phyloP scores from a whole-genome alignment of 177 flowering plant species.

The Vitis hybrid region DNA sequence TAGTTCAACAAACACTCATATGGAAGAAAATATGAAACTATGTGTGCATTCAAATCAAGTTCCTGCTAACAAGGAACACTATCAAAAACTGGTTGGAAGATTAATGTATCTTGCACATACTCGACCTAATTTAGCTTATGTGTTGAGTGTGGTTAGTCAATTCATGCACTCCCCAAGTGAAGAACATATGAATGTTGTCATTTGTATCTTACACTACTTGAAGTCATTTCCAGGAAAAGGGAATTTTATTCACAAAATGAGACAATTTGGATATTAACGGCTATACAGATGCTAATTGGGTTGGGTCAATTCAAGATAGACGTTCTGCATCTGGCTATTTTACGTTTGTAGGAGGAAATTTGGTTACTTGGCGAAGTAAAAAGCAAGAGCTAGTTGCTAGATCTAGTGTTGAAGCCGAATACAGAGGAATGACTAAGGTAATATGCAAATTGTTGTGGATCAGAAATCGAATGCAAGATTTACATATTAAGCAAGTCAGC shows the following conservation, averaged over 20 bases:
- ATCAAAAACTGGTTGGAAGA: slow-evolving; percentile 7
- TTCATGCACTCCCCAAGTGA: slow-evolving; percentile 2
- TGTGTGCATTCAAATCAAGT: not conserved
- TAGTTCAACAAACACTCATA: not conserved
- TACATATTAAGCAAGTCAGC: no score
- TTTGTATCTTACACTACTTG: slow-evolving; percentile 6
- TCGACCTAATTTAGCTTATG: slow-evolving; percentile 2
- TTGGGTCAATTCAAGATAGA: no score
- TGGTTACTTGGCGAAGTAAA: no score
- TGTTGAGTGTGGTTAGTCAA: not conserved
- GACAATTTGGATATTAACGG: no score
- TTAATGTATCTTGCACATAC: slow-evolving; percentile 14
- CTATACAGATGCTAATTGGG: no score
- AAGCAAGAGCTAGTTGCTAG: no score
- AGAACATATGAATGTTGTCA: not conserved
- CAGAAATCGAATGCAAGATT: no score
- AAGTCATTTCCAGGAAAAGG: slow-evolving; percentile 2
- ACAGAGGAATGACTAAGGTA: no score
- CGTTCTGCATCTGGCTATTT: no score
- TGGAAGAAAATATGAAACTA: slow-evolving; percentile 7
- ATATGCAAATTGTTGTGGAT: no score
- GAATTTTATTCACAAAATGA: not conserved
- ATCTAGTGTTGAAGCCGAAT: no score
- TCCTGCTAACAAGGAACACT: slow-evolving; percentile 4
- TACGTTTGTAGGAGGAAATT: no score